Evolutionary conservation across 2,329 filamentous ascomycete genomes (phyloP), one percentile per base, ranked within the genome.

Genomic region (Venturia aucupariae): DNA sequence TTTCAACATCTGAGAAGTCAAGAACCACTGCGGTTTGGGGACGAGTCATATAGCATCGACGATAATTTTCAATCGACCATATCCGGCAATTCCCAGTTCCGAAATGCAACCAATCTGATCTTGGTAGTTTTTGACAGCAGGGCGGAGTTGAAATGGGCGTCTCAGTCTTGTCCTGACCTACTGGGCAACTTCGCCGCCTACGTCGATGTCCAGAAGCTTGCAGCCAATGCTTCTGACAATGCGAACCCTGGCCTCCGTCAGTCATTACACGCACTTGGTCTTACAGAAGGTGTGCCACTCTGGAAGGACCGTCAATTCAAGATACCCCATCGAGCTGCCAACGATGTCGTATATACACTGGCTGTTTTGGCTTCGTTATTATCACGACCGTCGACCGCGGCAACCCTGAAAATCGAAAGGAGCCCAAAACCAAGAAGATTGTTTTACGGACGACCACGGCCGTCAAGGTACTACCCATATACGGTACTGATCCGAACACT

Each of bases 311-410:
- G 30, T 13, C 24, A 39, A 38, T 27, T 6, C 46, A 32, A 22
- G 11, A 38, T 5, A 8, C 30, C 55, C 15, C 55, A 60, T 41
- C 55, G 55, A 41, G 55, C 55, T 8, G 55, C 24, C 19, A 60
- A 60, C 22, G 30, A 60, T 60, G 55, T 60, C n/a, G 55, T 60
- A 38, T 60, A 60, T 22, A 60, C 55, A 30, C 30, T 27, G 10
- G 55, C 55, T 17, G 27, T 22, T 22, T 32, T 60, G 11, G 55
- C 55, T 17, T 22, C 55, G 22, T 41, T 60, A 22, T 17, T 41
- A 39, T 32, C 55, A 32, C 55, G 15, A 5, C 30, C 30, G 17
- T 17, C 38, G 2, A 11, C 38, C 39, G 30, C 55, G 11, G 8
- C 15, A 17, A 2, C 13, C 6, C 13, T 60, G 7, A 32, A 15